These are phyloP conservation scores for Ettlia oleoabundans DNA, from an alignment of 139 green algal species.

Conservation along the genomic window DNA sequence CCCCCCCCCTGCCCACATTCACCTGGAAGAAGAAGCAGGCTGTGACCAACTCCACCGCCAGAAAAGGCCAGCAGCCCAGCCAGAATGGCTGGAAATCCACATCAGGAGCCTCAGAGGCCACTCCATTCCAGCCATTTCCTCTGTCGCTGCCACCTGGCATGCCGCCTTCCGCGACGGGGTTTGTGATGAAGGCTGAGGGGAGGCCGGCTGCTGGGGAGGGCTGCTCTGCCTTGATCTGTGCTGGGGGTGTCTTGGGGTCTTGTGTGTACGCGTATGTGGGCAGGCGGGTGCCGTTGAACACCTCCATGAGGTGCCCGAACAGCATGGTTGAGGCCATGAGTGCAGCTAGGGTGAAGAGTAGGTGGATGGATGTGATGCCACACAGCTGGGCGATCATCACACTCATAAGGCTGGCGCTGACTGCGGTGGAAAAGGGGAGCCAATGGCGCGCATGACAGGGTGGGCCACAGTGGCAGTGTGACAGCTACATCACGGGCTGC, in stretches of 20 bases:
- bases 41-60: constrained; percentile 24
- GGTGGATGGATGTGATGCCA: constrained; percentile 44
- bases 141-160: neutral
- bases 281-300: constrained; percentile 24
- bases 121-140: neutral
- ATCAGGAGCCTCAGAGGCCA: neutral
- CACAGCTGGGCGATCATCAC: constrained; percentile 48
- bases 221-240: neutral
- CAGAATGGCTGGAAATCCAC: constrained; percentile 39
- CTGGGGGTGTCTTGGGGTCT: neutral
- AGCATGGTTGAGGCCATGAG: constrained; percentile 46
- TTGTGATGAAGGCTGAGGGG: constrained; percentile 9
- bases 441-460: no score
- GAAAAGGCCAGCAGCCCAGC: constrained; percentile 37
- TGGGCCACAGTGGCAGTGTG: neutral
- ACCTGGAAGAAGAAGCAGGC: constrained; percentile 52
- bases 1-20: no score
- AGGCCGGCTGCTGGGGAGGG: neutral
- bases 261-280: constrained; percentile 3
- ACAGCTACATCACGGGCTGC: no score
- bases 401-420: constrained; percentile 36
- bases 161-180: neutral
- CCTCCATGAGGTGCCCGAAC: constrained; percentile 31
- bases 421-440: neutral
- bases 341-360: constrained; percentile 40